Conservation (phyloP, 2,329 filamentous ascomycete genomes). For the Colletotrichum caudatum region DNA sequence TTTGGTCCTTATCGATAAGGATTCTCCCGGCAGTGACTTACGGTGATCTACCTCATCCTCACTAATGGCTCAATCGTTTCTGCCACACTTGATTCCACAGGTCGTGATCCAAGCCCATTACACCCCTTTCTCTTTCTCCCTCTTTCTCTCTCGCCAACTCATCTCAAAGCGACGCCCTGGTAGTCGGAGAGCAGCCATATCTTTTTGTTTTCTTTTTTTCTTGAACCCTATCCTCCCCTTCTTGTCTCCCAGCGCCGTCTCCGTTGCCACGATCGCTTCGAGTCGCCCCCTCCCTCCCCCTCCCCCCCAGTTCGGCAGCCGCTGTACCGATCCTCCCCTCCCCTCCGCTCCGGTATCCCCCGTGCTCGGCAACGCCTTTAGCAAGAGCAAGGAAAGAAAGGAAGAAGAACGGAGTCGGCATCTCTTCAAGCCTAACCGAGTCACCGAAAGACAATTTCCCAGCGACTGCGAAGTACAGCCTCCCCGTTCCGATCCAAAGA, state of each 20-base stretch:
- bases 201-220: neutral
- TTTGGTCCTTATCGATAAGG: slow-evolving; percentile 33
- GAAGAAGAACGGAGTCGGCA: slow-evolving; percentile 11
- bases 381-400: neutral
- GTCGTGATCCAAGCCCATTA: slow-evolving; percentile 29
- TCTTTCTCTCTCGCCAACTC: slow-evolving; percentile 16
- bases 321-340: slow-evolving; percentile 25
- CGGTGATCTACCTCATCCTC: neutral
- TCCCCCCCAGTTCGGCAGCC: slow-evolving; percentile 26
- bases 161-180: neutral
- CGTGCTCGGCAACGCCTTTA: slow-evolving; percentile 20
- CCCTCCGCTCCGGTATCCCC: slow-evolving; percentile 38
- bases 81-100: slow-evolving; percentile 37
- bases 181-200: neutral
- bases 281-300: neutral
- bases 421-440: neutral
- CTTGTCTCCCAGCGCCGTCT: neutral
- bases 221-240: neutral
- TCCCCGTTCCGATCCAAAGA: neutral
- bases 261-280: slow-evolving; percentile 20
- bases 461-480: neutral
- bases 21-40: slow-evolving; percentile 15
- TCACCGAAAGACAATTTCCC: neutral
- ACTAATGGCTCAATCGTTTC: slow-evolving; percentile 31
- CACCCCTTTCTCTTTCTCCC: slow-evolving; percentile 17